Percentiles rank a stretch among this genome's conserved stretches.
Conservation (phyloP, 2,329 filamentous ascomycete genomes). For the Neoascochyta sp. region DNA sequence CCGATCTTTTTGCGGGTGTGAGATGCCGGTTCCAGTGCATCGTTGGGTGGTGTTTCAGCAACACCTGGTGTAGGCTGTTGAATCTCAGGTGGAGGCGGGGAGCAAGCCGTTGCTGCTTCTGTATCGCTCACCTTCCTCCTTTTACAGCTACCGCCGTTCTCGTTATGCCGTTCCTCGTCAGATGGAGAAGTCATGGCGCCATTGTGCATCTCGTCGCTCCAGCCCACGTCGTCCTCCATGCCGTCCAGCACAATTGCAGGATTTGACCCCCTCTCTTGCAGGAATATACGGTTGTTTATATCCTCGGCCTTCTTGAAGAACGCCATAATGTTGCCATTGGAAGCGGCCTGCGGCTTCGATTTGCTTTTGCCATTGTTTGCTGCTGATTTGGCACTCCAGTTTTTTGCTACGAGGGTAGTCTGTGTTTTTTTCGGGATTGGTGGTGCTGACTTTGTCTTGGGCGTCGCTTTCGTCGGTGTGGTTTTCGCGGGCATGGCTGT, state of each 20-base stretch:
- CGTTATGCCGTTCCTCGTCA: slow-evolving; percentile 41
- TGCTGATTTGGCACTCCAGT: slow-evolving; percentile 31
- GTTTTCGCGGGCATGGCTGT: slow-evolving; percentile 23
- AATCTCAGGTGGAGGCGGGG: slow-evolving; percentile 22
- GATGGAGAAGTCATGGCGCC: slow-evolving; percentile 17
- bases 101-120: slow-evolving; percentile 39
- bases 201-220: slow-evolving; percentile 26
- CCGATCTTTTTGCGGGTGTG: slow-evolving; percentile 44
- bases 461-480: slow-evolving; percentile 16
- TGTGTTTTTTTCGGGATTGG: slow-evolving; percentile 27
- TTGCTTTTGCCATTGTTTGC: slow-evolving; percentile 34
- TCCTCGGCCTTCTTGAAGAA: slow-evolving; percentile 54
- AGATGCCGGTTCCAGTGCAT: slow-evolving; percentile 7
- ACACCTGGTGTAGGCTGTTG: slow-evolving; percentile 1
- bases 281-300: slow-evolving; percentile 37
- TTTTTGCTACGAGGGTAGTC: slow-evolving; percentile 32
- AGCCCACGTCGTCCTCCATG: slow-evolving; percentile 26
- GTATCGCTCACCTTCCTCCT: slow-evolving; percentile 39
- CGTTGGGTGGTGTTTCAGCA: slow-evolving; percentile 1
- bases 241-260: slow-evolving; percentile 18
- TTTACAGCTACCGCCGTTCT: slow-evolving; percentile 43
- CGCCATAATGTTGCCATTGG: slow-evolving; percentile 51
- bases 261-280: slow-evolving; percentile 29
- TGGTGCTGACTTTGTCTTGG: slow-evolving; percentile 12
- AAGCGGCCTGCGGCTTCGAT: slow-evolving; percentile 37